Evolutionary conservation across 345 rosid species (phyloP), one percentile per base, ranked within the genome.

Genomic region (Eucalyptus lansdowneana): DNA sequence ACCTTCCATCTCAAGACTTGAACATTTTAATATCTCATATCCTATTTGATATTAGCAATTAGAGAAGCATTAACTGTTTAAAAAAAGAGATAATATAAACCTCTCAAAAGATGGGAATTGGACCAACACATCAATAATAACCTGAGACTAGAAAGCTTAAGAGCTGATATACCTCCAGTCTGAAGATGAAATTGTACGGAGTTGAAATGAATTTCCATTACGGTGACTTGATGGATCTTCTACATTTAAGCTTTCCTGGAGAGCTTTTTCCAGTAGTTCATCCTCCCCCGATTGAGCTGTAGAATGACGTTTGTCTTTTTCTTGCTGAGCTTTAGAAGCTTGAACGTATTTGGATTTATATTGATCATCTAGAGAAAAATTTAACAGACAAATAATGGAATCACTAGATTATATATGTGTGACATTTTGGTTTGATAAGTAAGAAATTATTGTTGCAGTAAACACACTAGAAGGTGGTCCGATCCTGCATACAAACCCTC

Each of bases 201-300:
- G 87, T 89, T 42, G 86, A 69, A 69, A 21, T 45, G 83, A 21
- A 51, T 34, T 54, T 65, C 56, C 80, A 37, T 49, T 53, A n/a
- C 44, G 6, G 72, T 49, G 83, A 34, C n/a, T 60, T 72, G 97
- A 95, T 91, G 96, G 96, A 90, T 95, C 90, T 25, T 92, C 96
- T 40, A 92, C 50, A 50, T 29, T 89, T 91, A 95, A 91, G 89
- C 99, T 98, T 91, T 95, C 96, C 91, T 95, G 96, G 89, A 96
- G 65, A 89, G 98, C 99, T 92, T 87, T 94, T 47, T 96, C 98
- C 9, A 98, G 96, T 88, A 88, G 93, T 91, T 95, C 98, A 86
- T 98, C 99, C 92, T 98, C 98, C 90, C 62, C 49, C 7, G 34
- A 86, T 69, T 62, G 69, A 80, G 50, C 90, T 85, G 40, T 88